phyloP scores from a whole-genome alignment of 1,284 basidiomycete species.

The Pascua sp. region DNA sequence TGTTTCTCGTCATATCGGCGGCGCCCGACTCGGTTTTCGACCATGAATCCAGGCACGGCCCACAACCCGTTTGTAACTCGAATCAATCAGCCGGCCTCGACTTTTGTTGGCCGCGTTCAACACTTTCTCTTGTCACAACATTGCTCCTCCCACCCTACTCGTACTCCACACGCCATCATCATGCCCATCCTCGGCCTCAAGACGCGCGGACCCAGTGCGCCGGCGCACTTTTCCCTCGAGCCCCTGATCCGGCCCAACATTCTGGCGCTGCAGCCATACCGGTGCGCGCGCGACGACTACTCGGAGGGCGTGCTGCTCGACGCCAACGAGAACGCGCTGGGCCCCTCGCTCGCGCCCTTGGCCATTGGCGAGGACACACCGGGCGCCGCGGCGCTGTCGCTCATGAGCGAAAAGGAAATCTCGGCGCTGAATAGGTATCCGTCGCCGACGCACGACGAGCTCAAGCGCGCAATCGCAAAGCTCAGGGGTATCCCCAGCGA shows the following conservation, averaged over 20 bases:
- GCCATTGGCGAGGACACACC: conserved; percentile 7
- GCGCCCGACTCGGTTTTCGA: background rate
- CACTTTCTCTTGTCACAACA: background rate
- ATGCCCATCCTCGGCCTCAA: conserved; percentile 51
- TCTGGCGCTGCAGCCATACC: conserved; percentile 84
- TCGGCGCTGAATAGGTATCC: conserved; percentile 50
- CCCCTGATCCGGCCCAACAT: conserved; percentile 90
- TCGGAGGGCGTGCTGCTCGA: conserved; percentile 89
- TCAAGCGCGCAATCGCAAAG: conserved; percentile 72
- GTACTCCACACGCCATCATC: conserved; percentile 5
- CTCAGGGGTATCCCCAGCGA: conserved; percentile 64
- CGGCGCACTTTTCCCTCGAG: conserved; percentile 77
- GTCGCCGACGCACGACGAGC: conserved; percentile 56
- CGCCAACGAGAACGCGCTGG: conserved; percentile 94
- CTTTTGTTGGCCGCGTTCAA: background rate
- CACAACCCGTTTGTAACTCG: too few species aligned
- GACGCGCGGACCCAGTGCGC: conserved; percentile 53
- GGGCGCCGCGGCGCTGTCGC: conserved; percentile 31
- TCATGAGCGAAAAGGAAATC: conserved; percentile 39
- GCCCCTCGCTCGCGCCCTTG: conserved; percentile 65
- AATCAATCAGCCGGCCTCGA: too few species aligned
- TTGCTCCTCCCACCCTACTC: background rate
- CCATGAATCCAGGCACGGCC: background rate
- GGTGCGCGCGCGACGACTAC: conserved; percentile 96
- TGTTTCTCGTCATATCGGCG: too few species aligned